Percentiles rank a stretch among this genome's conserved stretches.
Conservation (phyloP, 768 basidiomycete genomes). For the Agaricus subrufescens region DNA sequence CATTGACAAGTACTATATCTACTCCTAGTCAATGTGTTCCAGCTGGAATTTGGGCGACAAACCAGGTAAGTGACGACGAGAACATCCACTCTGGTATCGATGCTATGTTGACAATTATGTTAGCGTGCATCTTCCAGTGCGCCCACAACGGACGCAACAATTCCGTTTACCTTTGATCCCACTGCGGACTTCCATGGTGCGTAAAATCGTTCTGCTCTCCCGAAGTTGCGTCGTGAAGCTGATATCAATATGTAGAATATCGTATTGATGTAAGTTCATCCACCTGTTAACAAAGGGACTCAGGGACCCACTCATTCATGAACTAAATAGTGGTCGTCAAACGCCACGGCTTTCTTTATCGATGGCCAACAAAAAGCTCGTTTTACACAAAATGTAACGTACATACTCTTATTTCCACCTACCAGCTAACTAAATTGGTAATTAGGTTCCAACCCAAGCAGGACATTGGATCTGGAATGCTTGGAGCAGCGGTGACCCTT, state of each 20-base stretch:
- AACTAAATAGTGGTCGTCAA: conserved; percentile 22
- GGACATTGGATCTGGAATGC: conserved; percentile 31
- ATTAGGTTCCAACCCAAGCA: conserved; percentile 24
- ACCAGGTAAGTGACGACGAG: conserved; percentile 19
- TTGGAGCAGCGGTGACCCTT: conserved; percentile 29
- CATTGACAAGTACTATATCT: conserved; percentile 28
- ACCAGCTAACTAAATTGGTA: background rate
- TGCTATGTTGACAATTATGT: background rate
- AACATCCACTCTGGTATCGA: background rate
- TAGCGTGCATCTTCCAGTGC: conserved; percentile 19
- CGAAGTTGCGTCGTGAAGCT: background rate
- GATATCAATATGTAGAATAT: conserved; percentile 20
- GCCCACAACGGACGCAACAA: conserved; percentile 14
- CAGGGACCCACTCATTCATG: background rate
- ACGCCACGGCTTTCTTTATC: conserved; percentile 28
- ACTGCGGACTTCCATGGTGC: conserved; percentile 28
- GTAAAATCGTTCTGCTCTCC: background rate
- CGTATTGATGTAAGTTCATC: conserved; percentile 26
- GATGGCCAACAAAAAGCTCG: conserved; percentile 26
- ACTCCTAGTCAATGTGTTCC: conserved; percentile 21
- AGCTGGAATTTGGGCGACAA: conserved; percentile 33
- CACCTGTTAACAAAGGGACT: background rate
- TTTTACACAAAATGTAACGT: conserved; percentile 25
- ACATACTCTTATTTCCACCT: background rate
- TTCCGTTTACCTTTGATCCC: conserved; percentile 30